A percentile compares a stretch with the other conserved stretches of the same genome.
These are phyloP conservation scores for Cercophora newfieldiana DNA, from an alignment of 495 filamentous ascomycete genomes.

Conservation along the genomic window DNA sequence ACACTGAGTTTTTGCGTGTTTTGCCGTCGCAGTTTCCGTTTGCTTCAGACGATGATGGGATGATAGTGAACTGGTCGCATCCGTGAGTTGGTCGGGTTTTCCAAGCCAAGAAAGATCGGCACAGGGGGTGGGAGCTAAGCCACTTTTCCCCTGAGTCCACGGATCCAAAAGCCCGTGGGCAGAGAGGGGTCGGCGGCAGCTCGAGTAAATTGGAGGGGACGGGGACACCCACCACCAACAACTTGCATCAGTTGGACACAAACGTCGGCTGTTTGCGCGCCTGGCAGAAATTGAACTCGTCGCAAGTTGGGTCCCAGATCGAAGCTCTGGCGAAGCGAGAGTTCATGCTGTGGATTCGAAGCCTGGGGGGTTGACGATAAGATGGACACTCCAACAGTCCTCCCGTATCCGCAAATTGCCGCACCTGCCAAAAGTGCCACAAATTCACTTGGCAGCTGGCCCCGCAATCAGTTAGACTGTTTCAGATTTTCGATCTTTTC, in stretches of 20 bases:
- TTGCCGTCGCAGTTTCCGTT: not conserved
- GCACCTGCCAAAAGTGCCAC: not conserved
- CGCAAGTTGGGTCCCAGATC: not conserved
- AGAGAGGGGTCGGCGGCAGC: conserved; percentile 16
- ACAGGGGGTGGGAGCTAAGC: conserved; percentile 13
- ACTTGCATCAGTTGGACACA: not conserved
- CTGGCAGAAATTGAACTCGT: not conserved
- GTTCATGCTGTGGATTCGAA: not conserved
- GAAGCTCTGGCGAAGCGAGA: not conserved
- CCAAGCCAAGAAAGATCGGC: conserved; percentile 3
- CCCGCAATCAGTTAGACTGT: conserved; percentile 9
- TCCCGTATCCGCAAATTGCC: conserved; percentile 6
- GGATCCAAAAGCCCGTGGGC: conserved; percentile 7
- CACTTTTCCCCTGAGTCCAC: conserved; percentile 13
- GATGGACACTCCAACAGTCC: not conserved
- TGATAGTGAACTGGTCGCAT: not conserved
- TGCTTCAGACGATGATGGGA: not conserved
- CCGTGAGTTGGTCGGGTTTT: not conserved
- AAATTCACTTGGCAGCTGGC: not conserved
- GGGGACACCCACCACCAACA: not conserved
- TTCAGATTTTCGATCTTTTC: conserved; percentile 19
- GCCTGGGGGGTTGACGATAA: not conserved
- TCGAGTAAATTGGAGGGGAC: conserved; percentile 18
- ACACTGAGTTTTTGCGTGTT: not conserved
- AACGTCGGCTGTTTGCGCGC: not conserved